These are phyloP conservation scores for Hysterium pulicare DNA, from an alignment of 2,329 filamentous ascomycete species.

Conservation along the genomic window DNA sequence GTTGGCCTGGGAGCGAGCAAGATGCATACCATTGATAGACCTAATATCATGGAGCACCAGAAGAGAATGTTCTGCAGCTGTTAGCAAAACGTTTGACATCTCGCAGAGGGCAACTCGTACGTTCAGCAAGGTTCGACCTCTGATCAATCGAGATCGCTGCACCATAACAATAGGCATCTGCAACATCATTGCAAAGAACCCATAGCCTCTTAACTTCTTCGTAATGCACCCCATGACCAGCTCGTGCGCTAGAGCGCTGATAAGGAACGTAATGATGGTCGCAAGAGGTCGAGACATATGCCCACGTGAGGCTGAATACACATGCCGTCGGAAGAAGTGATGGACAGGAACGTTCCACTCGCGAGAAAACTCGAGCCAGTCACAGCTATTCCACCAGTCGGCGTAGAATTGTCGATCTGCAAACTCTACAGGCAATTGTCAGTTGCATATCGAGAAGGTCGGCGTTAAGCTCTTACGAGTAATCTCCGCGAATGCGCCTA, in stretches of 20 bases:
- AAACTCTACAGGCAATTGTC: slow-evolving; percentile 52
- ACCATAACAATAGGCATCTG: slow-evolving; percentile 94
- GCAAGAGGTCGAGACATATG: slow-evolving; percentile 74
- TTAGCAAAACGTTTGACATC: slow-evolving; percentile 7
- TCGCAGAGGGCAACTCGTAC: slow-evolving; percentile 29
- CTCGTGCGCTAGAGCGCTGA: slow-evolving; percentile 87
- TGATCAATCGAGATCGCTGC: slow-evolving; percentile 75
- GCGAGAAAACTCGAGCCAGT: slow-evolving; percentile 93
- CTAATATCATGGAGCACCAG: slow-evolving; percentile 88
- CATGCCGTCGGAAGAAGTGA: slow-evolving; percentile 89
- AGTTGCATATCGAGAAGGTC: slow-evolving; percentile 5
- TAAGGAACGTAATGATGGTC: slow-evolving; percentile 86
- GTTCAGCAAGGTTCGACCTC: slow-evolving; percentile 73
- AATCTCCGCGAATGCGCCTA: slow-evolving; percentile 92
- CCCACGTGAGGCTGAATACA: slow-evolving; percentile 78
- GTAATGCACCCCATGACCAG: slow-evolving; percentile 98
- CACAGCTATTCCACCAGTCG: slow-evolving; percentile 69
- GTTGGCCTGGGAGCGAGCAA: neutral
- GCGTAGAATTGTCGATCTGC: slow-evolving; percentile 91
- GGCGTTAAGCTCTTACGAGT: slow-evolving; percentile 56
- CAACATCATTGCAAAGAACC: slow-evolving; percentile 91
- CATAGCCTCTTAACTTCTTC: slow-evolving; percentile 92
- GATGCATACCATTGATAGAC: slow-evolving; percentile 70
- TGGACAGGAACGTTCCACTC: slow-evolving; percentile 99
- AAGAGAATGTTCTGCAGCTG: slow-evolving; percentile 69